phyloP scores from a whole-genome alignment of 2,329 filamentous ascomycete genomes.

The Fusarium bactridioides region DNA sequence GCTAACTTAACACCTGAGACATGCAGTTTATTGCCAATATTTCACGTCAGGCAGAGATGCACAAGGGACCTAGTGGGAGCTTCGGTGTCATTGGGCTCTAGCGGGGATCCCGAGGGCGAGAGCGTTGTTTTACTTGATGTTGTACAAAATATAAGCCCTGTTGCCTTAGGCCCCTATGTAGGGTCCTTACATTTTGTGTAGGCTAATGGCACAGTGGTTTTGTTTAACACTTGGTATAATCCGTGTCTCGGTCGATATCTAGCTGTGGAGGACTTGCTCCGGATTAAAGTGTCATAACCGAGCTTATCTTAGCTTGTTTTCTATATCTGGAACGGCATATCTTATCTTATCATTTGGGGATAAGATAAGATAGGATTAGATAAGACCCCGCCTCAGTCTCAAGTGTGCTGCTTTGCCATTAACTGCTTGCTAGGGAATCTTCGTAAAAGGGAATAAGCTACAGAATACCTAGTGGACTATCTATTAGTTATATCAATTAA shows the following conservation, averaged over 20 bases:
- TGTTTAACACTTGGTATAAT: fast-evolving
- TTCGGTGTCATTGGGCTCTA: background rate
- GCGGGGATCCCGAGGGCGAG: background rate
- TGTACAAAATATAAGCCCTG: too few species aligned
- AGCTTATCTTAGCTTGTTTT: background rate
- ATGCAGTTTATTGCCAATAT: background rate
- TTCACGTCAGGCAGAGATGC: too few species aligned
- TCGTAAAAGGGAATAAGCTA: background rate
- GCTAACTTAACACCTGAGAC: background rate
- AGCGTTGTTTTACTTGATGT: fast-evolving
- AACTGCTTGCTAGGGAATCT: background rate
- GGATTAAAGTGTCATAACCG: too few species aligned
- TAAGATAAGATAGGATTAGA: background rate
- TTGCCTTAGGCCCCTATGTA: too few species aligned
- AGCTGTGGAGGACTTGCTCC: background rate
- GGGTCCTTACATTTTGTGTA: too few species aligned
- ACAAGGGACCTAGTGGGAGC: background rate
- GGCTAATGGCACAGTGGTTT: too few species aligned
- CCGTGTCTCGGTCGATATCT: background rate
- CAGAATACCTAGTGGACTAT: too few species aligned
- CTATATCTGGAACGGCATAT: background rate
- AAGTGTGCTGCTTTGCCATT: fast-evolving
- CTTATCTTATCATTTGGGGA: background rate
- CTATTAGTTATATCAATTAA: too few species aligned
- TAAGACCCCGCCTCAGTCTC: too few species aligned